Conservation (phyloP, 345 rosid species). For the Mangifera indica region DNA sequence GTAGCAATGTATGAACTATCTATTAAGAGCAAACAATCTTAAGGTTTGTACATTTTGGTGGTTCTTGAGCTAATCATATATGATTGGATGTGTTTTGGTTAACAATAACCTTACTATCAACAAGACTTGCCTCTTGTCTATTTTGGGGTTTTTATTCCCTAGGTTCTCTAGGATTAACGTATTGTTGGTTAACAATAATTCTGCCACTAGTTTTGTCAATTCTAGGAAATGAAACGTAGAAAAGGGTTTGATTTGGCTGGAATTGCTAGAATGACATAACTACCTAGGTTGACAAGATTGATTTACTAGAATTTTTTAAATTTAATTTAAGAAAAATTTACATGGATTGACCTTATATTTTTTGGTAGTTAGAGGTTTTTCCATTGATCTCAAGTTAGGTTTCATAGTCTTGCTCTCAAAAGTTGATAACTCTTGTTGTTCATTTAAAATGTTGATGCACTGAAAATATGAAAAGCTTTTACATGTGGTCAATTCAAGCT, state of each 20-base stretch:
- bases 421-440: not conserved
- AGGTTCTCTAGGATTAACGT: not conserved
- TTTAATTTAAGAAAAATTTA: not conserved
- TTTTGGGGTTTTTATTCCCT: not conserved
- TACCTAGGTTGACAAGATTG: not conserved
- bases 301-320: not conserved
- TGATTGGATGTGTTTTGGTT: not conserved
- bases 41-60: not conserved
- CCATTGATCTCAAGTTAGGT: not conserved
- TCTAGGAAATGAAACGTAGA: not conserved
- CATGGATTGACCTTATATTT: not conserved
- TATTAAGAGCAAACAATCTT: not conserved
- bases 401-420: not conserved
- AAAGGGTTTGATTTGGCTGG: not conserved
- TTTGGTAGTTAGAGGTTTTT: not conserved
- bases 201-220: not conserved
- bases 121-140: not conserved
- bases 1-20: not conserved
- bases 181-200: not conserved
- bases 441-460: not conserved
- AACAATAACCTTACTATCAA: not conserved
- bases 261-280: not conserved
- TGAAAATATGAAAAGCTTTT: not conserved
- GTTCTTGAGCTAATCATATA: not conserved
- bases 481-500: not conserved